phyloP scores from a whole-genome alignment of 2,329 filamentous ascomycete genomes.

The Trichoderma lentiforme region DNA sequence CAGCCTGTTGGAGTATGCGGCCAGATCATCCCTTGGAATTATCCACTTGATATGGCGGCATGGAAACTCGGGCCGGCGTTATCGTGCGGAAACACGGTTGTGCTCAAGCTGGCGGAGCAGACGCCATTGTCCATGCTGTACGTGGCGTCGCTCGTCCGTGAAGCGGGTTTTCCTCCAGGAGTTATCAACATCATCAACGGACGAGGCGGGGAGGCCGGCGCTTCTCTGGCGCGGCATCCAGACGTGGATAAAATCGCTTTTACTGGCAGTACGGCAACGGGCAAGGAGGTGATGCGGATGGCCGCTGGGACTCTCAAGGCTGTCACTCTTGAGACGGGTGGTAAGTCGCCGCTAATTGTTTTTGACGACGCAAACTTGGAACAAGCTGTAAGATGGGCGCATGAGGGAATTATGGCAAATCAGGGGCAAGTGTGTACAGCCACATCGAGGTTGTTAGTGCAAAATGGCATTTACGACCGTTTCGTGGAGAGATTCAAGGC shows the following conservation, averaged over 20 bases:
- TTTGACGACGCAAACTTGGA: constrained; percentile 60
- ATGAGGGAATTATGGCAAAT: constrained; percentile 48
- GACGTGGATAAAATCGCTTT: constrained; percentile 70
- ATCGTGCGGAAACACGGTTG: constrained; percentile 55
- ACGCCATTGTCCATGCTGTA: constrained; percentile 59
- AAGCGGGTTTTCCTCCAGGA: constrained; percentile 70
- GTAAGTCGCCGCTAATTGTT: constrained; percentile 57
- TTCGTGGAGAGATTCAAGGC: constrained; percentile 62
- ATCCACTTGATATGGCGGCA: constrained; percentile 68
- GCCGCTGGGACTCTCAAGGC: constrained; percentile 59
- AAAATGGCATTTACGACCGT: constrained; percentile 53
- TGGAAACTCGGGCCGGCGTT: constrained; percentile 53
- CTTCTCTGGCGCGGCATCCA: constrained; percentile 60
- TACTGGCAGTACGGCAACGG: constrained; percentile 66
- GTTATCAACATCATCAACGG: constrained; percentile 72
- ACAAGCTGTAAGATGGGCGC: constrained; percentile 56
- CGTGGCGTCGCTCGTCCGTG: constrained; percentile 60
- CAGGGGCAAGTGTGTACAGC: constrained; percentile 60
- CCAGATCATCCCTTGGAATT: constrained; percentile 79
- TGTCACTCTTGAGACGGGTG: constrained; percentile 58
- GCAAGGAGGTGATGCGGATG: constrained; percentile 66
- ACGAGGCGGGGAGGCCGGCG: constrained; percentile 59
- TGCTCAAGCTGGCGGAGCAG: constrained; percentile 60
- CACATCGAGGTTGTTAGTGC: constrained; percentile 57
- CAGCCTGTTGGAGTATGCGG: constrained; percentile 77